Evolutionary conservation across 805 yeast genomes (phyloP), one percentile per base, ranked within the genome.

Genomic region (Starmerella geochares): DNA sequence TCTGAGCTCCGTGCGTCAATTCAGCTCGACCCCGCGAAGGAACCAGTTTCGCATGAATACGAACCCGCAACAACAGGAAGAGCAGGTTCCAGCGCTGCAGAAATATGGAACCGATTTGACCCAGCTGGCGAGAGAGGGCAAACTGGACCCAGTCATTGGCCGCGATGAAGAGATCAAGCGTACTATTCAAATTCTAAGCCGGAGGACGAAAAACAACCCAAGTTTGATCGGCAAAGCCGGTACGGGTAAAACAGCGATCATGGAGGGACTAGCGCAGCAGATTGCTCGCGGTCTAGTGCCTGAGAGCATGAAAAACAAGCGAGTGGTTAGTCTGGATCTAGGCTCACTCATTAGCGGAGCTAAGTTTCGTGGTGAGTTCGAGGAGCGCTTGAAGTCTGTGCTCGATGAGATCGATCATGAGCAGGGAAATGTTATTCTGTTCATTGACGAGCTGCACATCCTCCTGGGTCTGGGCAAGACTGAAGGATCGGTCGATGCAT

Each of bases 391-490:
- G 64, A 92, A 92, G 71, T 96, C 96, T 60, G 97, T 92, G 31
- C 74, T 92, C 64, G 86, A 81, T 64, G 98, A 90, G 62, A 83
- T 92, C 60, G 95, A 86, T 65, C 83, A 86, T 60, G 81, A 95
- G 1, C 79, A 81, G 60, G 83, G 79, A 46, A 76, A 86, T 76
- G 86, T 92, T 57, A 81, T 92, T 57, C 74, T 92, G 53, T 92
- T 92, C 71, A 86, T 92, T 61, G 98, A 92, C 71, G 98, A 92
- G 70, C 88, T 92, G 65, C 98, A 92, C 70, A 92, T 92, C 95
- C 78, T 92, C 58, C 90, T 92, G 96, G 98, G 98, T 60, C 95
- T 90, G 64, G 98, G 98, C 65, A 92, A 88, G 69, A 79, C 84
- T 53, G 98, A 90, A 61, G 98, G 97, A 3, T 78, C 95, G 3